Percentiles rank a stretch among this genome's conserved stretches.
These are phyloP conservation scores for Tolypocladium guangdongense DNA, from an alignment of 2,329 filamentous ascomycete genomes.

Conservation along the genomic window DNA sequence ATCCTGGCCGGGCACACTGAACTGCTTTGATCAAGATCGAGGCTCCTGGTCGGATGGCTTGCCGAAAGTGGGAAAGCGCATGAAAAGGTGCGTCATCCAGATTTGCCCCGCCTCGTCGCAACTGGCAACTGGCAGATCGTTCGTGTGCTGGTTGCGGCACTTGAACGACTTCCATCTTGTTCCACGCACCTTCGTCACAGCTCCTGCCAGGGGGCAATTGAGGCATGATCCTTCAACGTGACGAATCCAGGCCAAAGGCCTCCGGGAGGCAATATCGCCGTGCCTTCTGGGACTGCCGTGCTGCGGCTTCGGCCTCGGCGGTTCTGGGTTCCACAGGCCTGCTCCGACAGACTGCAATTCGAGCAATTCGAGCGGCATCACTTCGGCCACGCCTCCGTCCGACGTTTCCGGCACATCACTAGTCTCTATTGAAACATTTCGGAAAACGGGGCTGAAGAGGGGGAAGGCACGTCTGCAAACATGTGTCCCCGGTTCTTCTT, in stretches of 20 bases:
- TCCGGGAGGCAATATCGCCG: not conserved
- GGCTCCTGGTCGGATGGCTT: not conserved
- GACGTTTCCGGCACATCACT: no score
- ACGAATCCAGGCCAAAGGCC: not conserved
- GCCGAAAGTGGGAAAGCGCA: not conserved
- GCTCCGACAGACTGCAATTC: no score
- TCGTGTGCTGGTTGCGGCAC: not conserved
- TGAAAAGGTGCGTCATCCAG: not conserved
- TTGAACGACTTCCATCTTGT: not conserved
- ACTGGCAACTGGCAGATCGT: not conserved
- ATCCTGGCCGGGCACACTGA: not conserved
- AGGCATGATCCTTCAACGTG: not conserved
- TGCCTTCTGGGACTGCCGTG: not conserved
- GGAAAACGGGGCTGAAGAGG: not conserved
- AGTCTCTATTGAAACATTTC: not conserved
- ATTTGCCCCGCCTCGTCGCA: not conserved
- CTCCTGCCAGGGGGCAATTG: no score
- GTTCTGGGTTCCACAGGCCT: no score
- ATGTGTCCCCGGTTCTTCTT: not conserved
- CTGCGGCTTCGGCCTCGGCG: not conserved
- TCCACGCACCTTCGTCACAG: not conserved
- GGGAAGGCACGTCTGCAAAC: not conserved
- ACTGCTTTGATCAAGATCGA: not conserved
- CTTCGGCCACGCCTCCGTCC: not conserved
- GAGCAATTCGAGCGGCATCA: not conserved